Conservation (phyloP, 1,284 basidiomycete genomes). For the Xanthoconium separans region DNA sequence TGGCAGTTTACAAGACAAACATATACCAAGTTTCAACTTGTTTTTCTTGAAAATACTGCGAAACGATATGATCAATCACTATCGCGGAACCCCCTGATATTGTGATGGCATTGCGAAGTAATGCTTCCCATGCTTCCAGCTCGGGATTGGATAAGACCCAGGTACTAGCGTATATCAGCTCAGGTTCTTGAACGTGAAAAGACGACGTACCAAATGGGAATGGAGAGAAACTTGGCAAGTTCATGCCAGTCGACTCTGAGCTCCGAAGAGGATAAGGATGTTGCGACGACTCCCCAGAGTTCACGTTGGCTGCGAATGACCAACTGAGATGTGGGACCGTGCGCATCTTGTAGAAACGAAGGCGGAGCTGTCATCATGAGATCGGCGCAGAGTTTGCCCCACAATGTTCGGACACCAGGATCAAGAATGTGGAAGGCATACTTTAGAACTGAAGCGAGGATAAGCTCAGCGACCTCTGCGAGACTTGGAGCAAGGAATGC, state of each 20-base stretch:
- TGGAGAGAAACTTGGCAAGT: slow-evolving; percentile 40
- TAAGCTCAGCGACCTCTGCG: slow-evolving; percentile 38
- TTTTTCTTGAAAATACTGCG: slow-evolving; percentile 23
- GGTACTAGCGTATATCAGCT: slow-evolving; percentile 29
- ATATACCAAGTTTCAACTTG: slow-evolving; percentile 25
- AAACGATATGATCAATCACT: slow-evolving; percentile 25
- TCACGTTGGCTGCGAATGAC: slow-evolving; percentile 25
- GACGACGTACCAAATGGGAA: slow-evolving; percentile 44
- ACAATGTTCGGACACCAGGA: slow-evolving; percentile 37
- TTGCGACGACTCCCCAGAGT: slow-evolving; percentile 35
- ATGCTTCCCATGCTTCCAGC: slow-evolving; percentile 37
- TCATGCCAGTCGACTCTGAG: slow-evolving; percentile 35
- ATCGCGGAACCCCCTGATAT: slow-evolving; percentile 13
- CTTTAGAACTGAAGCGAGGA: slow-evolving; percentile 44
- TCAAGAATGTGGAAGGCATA: slow-evolving; percentile 40
- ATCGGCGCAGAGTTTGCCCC: slow-evolving; percentile 46
- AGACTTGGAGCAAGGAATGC: slow-evolving; percentile 43
- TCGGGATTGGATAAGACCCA: slow-evolving; percentile 44
- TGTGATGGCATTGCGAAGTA: slow-evolving; percentile 32
- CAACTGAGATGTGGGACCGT: slow-evolving; percentile 11
- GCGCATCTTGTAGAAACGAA: slow-evolving; percentile 23
- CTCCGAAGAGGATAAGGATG: slow-evolving; percentile 16
- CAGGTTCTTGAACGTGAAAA: background rate
- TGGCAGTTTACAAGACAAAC: background rate
- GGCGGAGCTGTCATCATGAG: slow-evolving; percentile 36